These are phyloP conservation scores for Plasmopara viticola DNA, from an alignment of 352 stramenopile genomes.

Conservation along the genomic window DNA sequence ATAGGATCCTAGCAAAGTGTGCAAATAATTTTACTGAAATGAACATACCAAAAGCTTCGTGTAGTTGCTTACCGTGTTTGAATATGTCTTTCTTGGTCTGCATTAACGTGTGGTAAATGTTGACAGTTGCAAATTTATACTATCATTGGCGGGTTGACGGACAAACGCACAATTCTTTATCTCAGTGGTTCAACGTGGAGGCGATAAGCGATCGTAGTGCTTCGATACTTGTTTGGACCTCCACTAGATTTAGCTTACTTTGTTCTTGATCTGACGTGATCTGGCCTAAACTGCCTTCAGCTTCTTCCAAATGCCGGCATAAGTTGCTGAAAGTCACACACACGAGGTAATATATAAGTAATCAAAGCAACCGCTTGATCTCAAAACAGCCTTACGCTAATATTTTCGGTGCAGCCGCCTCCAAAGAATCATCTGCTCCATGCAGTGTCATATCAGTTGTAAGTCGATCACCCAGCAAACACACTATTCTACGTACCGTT, in stretches of 20 bases:
- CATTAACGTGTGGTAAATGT: too few relatives aligned
- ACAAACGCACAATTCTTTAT: too few relatives aligned
- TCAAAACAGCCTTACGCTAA: conserved; percentile 1
- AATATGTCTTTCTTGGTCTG: neutral
- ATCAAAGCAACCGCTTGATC: neutral
- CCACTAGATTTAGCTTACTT: conserved; percentile 25
- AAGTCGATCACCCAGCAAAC: neutral
- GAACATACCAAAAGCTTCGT: neutral
- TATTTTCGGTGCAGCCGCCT: neutral
- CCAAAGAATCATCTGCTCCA: neutral
- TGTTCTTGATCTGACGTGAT: conserved; percentile 1
- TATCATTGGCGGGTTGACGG: too few relatives aligned
- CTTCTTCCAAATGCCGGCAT: conserved; percentile 3
- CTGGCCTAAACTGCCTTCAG: conserved; percentile 1
- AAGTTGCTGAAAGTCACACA: conserved; percentile 1
- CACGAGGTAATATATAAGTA: neutral
- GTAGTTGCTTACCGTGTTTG: neutral
- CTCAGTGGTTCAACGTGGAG: conserved; percentile 4
- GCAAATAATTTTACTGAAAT: conserved; percentile 10
- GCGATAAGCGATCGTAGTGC: conserved; percentile 22
- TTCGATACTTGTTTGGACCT: conserved; percentile 37
- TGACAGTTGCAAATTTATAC: too few relatives aligned
- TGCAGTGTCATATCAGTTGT: neutral
- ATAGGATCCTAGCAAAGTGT: conserved; percentile 11
- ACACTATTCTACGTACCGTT: neutral